These are phyloP conservation scores for Nepenthes gracilis DNA, from an alignment of 148 eudicot genomes.

Conservation along the genomic window DNA sequence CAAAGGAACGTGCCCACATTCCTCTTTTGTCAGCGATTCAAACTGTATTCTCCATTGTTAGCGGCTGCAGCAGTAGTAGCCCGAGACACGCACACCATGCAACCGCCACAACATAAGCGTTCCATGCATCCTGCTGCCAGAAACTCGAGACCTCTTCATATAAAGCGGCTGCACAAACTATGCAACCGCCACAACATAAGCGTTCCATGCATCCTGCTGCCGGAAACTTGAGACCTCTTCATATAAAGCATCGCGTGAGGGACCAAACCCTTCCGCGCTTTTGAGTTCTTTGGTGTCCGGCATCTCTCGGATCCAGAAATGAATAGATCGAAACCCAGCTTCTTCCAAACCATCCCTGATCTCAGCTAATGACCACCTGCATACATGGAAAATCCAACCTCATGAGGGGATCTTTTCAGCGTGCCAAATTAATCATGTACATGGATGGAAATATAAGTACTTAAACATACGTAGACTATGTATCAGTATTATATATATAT, in stretches of 20 bases:
- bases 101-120: slow-evolving; percentile 84
- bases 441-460: no score
- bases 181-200: slow-evolving; percentile 77
- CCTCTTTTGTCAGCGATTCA: no score
- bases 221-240: slow-evolving; percentile 80
- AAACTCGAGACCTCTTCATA: slow-evolving; percentile 85
- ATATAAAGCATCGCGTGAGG: slow-evolving; percentile 62
- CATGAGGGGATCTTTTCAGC: background rate
- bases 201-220: slow-evolving; percentile 96
- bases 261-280: slow-evolving; percentile 56
- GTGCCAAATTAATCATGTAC: no score
- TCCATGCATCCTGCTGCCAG: slow-evolving; percentile 92
- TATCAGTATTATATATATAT: no score
- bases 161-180: slow-evolving; percentile 7
- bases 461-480: no score
- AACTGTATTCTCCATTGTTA: no score
- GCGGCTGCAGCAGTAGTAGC: no score
- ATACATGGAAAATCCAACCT: background rate
- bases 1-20: no score
- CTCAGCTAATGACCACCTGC: slow-evolving; percentile 96
- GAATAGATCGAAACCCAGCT: slow-evolving; percentile 68
- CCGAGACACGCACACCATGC: slow-evolving; percentile 1
- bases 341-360: slow-evolving; percentile 88
- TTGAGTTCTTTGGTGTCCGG: slow-evolving; percentile 55
- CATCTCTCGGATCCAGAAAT: slow-evolving; percentile 90